Percentiles rank a stretch among this genome's conserved stretches.
These are phyloP conservation scores for Phytophthora pinifolia DNA, from an alignment of 352 stramenopile genomes.

Conservation along the genomic window DNA sequence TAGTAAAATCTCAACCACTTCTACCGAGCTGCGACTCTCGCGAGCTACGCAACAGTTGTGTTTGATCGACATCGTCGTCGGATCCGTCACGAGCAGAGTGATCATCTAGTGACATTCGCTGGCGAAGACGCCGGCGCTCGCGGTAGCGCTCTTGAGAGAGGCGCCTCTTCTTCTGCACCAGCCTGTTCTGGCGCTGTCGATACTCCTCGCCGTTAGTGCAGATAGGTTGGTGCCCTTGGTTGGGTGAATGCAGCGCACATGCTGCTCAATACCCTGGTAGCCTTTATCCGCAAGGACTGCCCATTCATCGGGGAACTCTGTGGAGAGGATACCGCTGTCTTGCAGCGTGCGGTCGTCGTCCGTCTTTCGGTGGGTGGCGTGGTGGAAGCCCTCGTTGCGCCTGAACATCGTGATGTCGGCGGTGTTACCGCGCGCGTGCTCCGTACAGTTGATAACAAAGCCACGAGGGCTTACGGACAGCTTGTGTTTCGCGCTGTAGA, in stretches of 20 bases:
- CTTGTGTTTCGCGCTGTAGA: neutral
- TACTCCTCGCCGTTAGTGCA: conserved; percentile 1
- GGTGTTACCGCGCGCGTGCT: neutral
- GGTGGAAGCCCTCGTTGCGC: neutral
- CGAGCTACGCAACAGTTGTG: conserved; percentile 4
- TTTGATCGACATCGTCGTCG: neutral
- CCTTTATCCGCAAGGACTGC: conserved; percentile 2
- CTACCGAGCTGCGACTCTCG: neutral
- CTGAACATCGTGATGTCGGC: conserved; percentile 7
- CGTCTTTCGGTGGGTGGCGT: neutral
- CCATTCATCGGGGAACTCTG: neutral
- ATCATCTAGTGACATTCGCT: neutral
- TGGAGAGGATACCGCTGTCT: neutral
- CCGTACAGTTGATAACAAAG: conserved; percentile 1
- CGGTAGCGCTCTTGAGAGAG: conserved; percentile 1
- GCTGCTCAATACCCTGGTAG: conserved; percentile 1
- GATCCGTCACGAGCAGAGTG: neutral
- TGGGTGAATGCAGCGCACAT: conserved; percentile 4
- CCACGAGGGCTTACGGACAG: neutral
- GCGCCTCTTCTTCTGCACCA: neutral
- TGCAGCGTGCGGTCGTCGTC: neutral
- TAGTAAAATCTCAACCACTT: neutral
- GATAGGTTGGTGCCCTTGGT: conserved; percentile 1
- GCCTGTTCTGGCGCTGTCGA: neutral
- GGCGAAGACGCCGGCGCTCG: neutral